phyloP scores from a whole-genome alignment of 805 yeast genomes.

The Tetrapisispora namnaoensis region DNA sequence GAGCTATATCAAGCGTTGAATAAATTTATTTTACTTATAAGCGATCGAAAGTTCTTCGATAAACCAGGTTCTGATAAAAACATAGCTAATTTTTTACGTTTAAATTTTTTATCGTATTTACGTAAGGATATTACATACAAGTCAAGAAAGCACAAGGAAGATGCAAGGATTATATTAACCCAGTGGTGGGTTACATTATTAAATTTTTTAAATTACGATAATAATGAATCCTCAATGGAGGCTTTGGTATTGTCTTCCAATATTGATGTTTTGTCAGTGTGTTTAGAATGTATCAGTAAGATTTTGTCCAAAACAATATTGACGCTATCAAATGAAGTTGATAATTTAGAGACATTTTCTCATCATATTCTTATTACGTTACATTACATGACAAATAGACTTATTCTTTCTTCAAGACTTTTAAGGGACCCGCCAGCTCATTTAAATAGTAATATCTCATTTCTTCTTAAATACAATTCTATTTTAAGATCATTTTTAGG shows the following conservation, averaged over 20 bases:
- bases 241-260: neutral
- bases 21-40: constrained; percentile 2
- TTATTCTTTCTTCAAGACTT: constrained; percentile 18
- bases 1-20: constrained; percentile 1
- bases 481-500: constrained; percentile 24
- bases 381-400: constrained; percentile 19
- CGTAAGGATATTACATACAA: neutral
- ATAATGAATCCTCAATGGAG: neutral
- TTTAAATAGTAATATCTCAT: constrained; percentile 4
- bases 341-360: constrained; percentile 17
- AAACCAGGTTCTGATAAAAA: neutral
- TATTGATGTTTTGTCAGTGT: constrained; percentile 18
- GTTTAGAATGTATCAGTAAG: constrained; percentile 28
- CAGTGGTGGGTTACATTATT: constrained; percentile 29
- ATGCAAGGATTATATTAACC: constrained; percentile 13
- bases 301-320: constrained; percentile 19
- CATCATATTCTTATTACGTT: constrained; percentile 21
- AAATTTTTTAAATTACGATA: constrained; percentile 18
- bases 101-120: constrained; percentile 11
- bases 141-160: neutral
- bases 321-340: constrained; percentile 5
- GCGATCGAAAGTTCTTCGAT: neutral
- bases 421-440: neutral
- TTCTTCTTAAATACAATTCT: constrained; percentile 14
- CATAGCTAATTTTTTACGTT: constrained; percentile 10